Evolutionary conservation across 2,329 filamentous ascomycete genomes (phyloP).

Genomic region (Sarocladium kiliense): DNA sequence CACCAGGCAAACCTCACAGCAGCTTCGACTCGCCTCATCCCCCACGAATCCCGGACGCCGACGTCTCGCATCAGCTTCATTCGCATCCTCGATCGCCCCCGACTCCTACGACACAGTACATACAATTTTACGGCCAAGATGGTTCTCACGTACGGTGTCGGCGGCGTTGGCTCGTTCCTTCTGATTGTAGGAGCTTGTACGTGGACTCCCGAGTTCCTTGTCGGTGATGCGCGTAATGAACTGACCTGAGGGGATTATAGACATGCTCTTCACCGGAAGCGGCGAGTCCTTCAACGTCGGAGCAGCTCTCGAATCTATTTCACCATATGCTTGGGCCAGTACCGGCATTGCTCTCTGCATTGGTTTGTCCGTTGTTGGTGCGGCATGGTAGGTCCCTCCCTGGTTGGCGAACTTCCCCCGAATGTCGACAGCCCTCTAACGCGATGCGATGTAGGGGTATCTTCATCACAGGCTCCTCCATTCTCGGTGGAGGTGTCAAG

Average conservation of each 20-base stretch:
- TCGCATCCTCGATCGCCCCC: conserved; percentile 14
- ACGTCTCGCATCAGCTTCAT: conserved; percentile 7
- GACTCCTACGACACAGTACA: conserved; percentile 17
- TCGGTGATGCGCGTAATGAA: neutral
- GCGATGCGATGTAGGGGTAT: conserved; percentile 67
- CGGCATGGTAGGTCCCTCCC: conserved; percentile 71
- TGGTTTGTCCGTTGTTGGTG: conserved; percentile 90
- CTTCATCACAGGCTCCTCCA: conserved; percentile 96
- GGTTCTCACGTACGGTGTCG: conserved; percentile 68
- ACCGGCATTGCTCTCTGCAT: conserved; percentile 92
- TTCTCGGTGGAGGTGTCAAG: conserved; percentile 92
- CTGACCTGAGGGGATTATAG: conserved; percentile 39
- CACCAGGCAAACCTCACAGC: conserved; percentile 12
- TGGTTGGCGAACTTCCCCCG: neutral
- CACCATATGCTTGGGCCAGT: conserved; percentile 89
- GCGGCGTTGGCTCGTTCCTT: conserved; percentile 63
- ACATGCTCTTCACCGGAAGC: conserved; percentile 97
- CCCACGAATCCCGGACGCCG: conserved; percentile 1
- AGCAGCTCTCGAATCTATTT: conserved; percentile 88
- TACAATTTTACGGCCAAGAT: conserved; percentile 39
- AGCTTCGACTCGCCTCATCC: conserved; percentile 5
- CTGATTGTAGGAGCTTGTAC: conserved; percentile 74
- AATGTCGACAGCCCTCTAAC: neutral
- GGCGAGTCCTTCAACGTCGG: conserved; percentile 97
- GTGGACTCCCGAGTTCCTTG: conserved; percentile 23